These are phyloP conservation scores for Neophaeococcomyces mojaviensis DNA, from an alignment of 2,329 filamentous ascomycete genomes.

Conservation along the genomic window DNA sequence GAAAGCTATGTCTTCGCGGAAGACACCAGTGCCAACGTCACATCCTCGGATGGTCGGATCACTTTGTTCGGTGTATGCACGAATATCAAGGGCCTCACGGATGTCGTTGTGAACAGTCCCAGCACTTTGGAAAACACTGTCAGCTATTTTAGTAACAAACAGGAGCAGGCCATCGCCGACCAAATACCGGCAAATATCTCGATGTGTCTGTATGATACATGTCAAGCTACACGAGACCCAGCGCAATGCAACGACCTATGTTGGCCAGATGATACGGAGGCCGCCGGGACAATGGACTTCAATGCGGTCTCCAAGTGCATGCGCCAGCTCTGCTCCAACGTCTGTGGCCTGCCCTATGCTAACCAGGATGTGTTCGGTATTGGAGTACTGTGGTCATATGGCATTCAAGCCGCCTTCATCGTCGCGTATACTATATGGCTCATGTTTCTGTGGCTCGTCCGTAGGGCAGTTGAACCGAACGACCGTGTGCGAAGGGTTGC, in stretches of 20 bases:
- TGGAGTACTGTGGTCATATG: background rate
- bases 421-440: background rate
- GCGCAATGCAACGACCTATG: background rate
- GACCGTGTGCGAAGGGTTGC: too few species aligned
- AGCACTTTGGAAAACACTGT: background rate
- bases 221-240: background rate
- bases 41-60: background rate
- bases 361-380: conserved; percentile 3
- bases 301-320: background rate
- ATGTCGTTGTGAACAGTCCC: background rate
- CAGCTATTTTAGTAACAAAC: background rate
- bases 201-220: background rate
- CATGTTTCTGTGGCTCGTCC: background rate
- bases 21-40: background rate
- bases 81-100: background rate
- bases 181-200: background rate
- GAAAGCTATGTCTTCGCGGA: background rate
- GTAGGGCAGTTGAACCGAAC: too few species aligned
- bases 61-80: background rate
- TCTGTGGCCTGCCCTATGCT: background rate
- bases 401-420: background rate
- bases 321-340: background rate
- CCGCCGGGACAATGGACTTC: background rate
- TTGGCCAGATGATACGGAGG: background rate
- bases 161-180: background rate